Evolutionary conservation across 495 filamentous ascomycete species (phyloP).

Genomic region (Aspergillus sclerotiicarbonarius): DNA sequence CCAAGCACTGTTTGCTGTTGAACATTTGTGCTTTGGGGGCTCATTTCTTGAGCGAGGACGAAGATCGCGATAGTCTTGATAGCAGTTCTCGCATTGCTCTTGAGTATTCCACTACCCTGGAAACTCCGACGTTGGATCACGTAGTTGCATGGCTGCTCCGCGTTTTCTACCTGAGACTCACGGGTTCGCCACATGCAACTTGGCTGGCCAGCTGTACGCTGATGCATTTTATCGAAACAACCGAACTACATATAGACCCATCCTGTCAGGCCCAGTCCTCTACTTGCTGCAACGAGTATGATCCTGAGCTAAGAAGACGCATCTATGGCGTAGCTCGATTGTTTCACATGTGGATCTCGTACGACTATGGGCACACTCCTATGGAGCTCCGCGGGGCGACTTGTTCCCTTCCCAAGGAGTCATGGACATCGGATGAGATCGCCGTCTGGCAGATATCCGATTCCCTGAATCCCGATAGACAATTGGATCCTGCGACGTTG

Average conservation of each 20-base stretch:
- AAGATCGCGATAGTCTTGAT: conserved; percentile 39
- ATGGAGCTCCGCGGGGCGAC: conserved; percentile 9
- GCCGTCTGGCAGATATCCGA: conserved; percentile 18
- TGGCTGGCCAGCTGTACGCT: conserved; percentile 50
- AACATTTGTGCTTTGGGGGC: not conserved
- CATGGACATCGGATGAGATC: conserved; percentile 13
- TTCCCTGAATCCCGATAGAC: conserved; percentile 13
- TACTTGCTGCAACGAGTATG: conserved; percentile 16
- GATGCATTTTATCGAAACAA: conserved; percentile 51
- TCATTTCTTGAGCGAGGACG: not conserved
- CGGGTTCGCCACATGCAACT: conserved; percentile 41
- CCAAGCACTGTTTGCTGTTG: not conserved
- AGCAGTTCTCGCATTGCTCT: conserved; percentile 41
- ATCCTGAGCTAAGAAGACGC: conserved; percentile 25
- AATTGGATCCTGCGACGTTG: conserved; percentile 2
- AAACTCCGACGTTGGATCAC: conserved; percentile 25
- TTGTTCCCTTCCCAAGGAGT: not conserved
- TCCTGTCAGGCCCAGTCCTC: not conserved
- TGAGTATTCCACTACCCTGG: conserved; percentile 29
- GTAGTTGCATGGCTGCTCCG: conserved; percentile 48
- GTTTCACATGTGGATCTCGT: conserved; percentile 24
- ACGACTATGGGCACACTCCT: conserved; percentile 19
- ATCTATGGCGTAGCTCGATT: conserved; percentile 16
- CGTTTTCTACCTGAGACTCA: conserved; percentile 42
- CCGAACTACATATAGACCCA: conserved; percentile 31